A percentile compares a stretch with the other conserved stretches of the same genome.
Conservation (phyloP, 768 basidiomycete genomes). For the Panellus pusillus region DNA sequence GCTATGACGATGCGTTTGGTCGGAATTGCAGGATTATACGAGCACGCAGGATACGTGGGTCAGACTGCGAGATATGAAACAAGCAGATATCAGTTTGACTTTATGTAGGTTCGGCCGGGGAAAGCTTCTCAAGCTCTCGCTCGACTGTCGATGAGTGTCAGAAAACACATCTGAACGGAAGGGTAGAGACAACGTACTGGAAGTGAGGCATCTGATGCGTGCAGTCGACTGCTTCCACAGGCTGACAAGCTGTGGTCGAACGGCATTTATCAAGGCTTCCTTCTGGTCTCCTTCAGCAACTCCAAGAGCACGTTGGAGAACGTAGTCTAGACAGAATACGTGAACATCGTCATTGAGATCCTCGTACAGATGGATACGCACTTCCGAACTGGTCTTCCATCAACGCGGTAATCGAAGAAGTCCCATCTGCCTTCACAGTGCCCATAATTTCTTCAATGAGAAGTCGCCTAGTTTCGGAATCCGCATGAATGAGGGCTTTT, state of each 20-base stretch:
- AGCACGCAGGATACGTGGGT: constrained; percentile 19
- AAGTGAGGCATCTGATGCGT: constrained; percentile 77
- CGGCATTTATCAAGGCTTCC: constrained; percentile 57
- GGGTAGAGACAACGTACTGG: constrained; percentile 54
- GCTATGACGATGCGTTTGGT: constrained; percentile 35
- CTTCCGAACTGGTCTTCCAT: constrained; percentile 91
- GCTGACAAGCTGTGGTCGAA: constrained; percentile 65
- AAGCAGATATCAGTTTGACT: constrained; percentile 24
- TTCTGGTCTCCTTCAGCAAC: constrained; percentile 74
- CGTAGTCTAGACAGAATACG: constrained; percentile 60
- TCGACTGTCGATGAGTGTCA: constrained; percentile 50
- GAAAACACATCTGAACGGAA: constrained; percentile 2
- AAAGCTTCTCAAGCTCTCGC: constrained; percentile 59
- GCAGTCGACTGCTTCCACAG: constrained; percentile 73
- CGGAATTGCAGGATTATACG: constrained; percentile 25
- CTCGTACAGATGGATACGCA: constrained; percentile 39
- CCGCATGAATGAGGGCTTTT: constrained; percentile 75
- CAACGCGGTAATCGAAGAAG: constrained; percentile 66
- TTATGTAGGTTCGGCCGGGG: constrained; percentile 26
- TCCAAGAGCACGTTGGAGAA: constrained; percentile 74
- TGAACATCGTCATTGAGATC: neutral
- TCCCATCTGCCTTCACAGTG: constrained; percentile 57
- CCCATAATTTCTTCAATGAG: constrained; percentile 84
- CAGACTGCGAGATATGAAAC: constrained; percentile 24
- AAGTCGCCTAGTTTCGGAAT: constrained; percentile 58